Percentiles rank a stretch among this genome's conserved stretches.
Conservation (phyloP, 2,329 filamentous ascomycete species). For the Hypoxylon sp. region DNA sequence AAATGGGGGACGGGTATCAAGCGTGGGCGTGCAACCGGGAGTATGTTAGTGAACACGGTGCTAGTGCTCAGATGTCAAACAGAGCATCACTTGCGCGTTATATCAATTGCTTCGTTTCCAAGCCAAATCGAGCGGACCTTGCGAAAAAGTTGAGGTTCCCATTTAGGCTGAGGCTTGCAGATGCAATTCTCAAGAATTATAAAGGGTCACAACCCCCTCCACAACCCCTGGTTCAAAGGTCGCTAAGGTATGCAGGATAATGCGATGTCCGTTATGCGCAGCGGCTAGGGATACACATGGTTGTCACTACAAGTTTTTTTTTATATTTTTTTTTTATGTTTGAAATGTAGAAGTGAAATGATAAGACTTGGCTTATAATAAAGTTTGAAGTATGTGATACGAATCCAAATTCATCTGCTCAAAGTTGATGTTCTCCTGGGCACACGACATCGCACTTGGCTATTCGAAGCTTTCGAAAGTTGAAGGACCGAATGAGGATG, state of each 20-base stretch:
- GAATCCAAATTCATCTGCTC: constrained; percentile 21
- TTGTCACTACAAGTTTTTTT: constrained; percentile 21
- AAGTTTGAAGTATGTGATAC: constrained; percentile 28
- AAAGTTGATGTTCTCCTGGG: constrained; percentile 17
- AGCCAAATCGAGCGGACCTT: constrained; percentile 17
- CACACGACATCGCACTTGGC: constrained; percentile 30
- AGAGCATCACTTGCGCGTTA: constrained; percentile 17
- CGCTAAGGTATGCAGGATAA: constrained; percentile 38
- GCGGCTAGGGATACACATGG: constrained; percentile 26
- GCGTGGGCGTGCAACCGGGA: constrained; percentile 5
- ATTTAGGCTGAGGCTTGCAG: constrained; percentile 54
- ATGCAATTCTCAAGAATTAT: constrained; percentile 37
- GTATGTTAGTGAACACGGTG: constrained; percentile 20
- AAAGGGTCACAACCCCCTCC: constrained; percentile 40
- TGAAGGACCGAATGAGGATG: constrained; percentile 29
- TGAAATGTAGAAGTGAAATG: constrained; percentile 11
- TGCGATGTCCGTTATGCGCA: constrained; percentile 23
- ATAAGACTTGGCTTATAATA: constrained; percentile 8
- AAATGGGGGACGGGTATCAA: constrained; percentile 25
- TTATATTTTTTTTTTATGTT: constrained; percentile 17
- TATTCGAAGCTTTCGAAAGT: constrained; percentile 29
- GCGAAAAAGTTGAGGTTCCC: constrained; percentile 37
- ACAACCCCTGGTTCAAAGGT: constrained; percentile 27
- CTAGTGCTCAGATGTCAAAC: constrained; percentile 7
- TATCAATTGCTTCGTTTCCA: constrained; percentile 23